phyloP scores from a whole-genome alignment of 1,139 yeast genomes.

The Blastobotrys arbuscula region DNA sequence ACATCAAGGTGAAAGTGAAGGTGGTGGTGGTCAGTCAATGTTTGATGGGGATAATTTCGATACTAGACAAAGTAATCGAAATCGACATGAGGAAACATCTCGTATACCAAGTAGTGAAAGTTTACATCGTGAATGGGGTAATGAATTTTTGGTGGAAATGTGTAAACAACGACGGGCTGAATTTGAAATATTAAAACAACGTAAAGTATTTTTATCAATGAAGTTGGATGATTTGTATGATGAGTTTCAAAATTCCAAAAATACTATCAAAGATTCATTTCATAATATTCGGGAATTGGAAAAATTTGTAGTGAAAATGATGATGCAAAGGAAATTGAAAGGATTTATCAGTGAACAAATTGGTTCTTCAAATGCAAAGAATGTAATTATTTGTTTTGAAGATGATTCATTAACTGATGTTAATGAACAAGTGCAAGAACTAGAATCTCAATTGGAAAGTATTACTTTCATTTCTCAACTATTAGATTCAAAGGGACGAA shows the following conservation, averaged over 20 bases:
- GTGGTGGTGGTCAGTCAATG: too few relatives aligned
- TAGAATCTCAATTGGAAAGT: not conserved
- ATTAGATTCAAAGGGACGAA: not conserved
- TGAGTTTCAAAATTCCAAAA: not conserved
- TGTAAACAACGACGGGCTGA: conserved; percentile 4
- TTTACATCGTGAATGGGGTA: not conserved
- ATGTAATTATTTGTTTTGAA: not conserved
- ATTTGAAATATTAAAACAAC: not conserved
- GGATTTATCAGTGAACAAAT: not conserved
- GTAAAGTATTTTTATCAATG: conserved; percentile 3
- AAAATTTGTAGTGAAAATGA: not conserved
- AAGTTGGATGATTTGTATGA: not conserved
- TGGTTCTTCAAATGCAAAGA: not conserved
- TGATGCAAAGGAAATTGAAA: conserved; percentile 1
- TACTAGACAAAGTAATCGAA: not conserved
- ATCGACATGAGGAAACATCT: not conserved
- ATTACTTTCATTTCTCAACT: not conserved
- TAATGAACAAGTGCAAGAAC: not conserved
- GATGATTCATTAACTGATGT: not conserved
- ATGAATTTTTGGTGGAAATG: not conserved
- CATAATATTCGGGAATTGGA: not conserved
- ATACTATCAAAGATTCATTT: not conserved
- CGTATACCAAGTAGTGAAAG: not conserved
- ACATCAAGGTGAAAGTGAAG: too few relatives aligned
- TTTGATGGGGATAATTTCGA: too few relatives aligned